Base-by-base conservation (phyloP, 1,139 yeast species). In the Taphrina deformans region DNA sequence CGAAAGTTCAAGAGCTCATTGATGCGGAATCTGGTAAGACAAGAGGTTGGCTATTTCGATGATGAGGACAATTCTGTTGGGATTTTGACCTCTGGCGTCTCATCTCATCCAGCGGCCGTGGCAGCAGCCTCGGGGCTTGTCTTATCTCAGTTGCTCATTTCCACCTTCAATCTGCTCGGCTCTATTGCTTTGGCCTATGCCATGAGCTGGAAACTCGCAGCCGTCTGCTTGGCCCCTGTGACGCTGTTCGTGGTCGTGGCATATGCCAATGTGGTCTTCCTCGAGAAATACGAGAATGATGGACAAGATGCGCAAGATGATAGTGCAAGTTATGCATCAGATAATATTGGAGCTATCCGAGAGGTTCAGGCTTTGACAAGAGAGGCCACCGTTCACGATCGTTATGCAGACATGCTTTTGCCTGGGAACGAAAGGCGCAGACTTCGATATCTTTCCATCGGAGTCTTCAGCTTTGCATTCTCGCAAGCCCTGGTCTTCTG, bases 221-320 rank as follows among this genome's bases (percentile, higher is more conserved):
- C 78, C 82, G 67, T 82, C 85, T 72, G 84, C 85, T 58, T 93
- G 6, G 72, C 74, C 6, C 67, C 71, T 40, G 73, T 95, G 1
- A 91, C 91, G 0, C 77, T 88, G 59, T 76, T 87, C n/a, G 74
- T 68, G 48, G 88, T 96, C 81, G 75, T 82, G 83, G 75, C 91
- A 86, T 68, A 91, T 89, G 61, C 89, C 84, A 77, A 79, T 82
- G 89, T 91, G 80, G 89, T 80, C 86, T 88, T 78, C 83, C 90
- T 48, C 84, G 87, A 71, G 83, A 84, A 74, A 82, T 93, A 66
- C 87, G 96, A 62, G 79, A 86, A 75, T 53, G 73, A 78, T 26
- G 76, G 78, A 24, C 76, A 77, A 66, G 72, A 71, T 53, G 78
- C 77, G 1, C 77, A 81, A 82, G 55, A 77, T 78, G 62, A 79